phyloP scores from a whole-genome alignment of 257 asterid species.

The Solanum acaule region DNA sequence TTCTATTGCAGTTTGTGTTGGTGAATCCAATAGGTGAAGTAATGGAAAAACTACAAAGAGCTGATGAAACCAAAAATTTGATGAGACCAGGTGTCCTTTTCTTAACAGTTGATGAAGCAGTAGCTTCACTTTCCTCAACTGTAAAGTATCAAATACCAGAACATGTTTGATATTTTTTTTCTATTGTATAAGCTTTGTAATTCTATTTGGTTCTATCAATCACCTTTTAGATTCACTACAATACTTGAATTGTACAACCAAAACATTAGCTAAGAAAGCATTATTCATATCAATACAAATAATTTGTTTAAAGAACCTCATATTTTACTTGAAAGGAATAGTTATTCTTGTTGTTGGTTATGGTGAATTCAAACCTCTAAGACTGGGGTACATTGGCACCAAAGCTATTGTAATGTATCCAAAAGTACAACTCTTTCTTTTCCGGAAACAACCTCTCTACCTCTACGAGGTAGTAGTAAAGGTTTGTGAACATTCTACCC shows the following conservation, averaged over 20 bases:
- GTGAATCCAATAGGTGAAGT: slow-evolving; percentile 85
- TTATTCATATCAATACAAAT: neutral
- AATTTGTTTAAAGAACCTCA: neutral
- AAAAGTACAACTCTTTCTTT: accelerated
- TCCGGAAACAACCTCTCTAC: neutral
- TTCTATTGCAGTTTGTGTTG: slow-evolving; percentile 50
- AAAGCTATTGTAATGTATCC: neutral
- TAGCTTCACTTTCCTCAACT: slow-evolving; percentile 40
- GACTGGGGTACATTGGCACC: neutral
- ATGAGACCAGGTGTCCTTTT: slow-evolving; percentile 50
- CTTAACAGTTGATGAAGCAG: slow-evolving; percentile 87
- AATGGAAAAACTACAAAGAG: slow-evolving; percentile 56
- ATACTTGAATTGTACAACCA: neutral
- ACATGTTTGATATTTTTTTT: slow-evolving; percentile 2
- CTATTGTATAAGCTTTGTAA: neutral
- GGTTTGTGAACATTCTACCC: neutral
- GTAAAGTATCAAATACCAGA: slow-evolving; percentile 30
- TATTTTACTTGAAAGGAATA: neutral
- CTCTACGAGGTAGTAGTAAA: neutral
- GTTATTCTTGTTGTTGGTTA: neutral
- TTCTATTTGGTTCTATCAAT: neutral
- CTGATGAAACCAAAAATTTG: slow-evolving; percentile 38
- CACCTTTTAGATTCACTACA: neutral
- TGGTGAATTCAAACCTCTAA: neutral
- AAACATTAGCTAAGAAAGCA: neutral